Conservation (phyloP, 1,284 basidiomycete species). For the Phellopilus nigrolimitatus region DNA sequence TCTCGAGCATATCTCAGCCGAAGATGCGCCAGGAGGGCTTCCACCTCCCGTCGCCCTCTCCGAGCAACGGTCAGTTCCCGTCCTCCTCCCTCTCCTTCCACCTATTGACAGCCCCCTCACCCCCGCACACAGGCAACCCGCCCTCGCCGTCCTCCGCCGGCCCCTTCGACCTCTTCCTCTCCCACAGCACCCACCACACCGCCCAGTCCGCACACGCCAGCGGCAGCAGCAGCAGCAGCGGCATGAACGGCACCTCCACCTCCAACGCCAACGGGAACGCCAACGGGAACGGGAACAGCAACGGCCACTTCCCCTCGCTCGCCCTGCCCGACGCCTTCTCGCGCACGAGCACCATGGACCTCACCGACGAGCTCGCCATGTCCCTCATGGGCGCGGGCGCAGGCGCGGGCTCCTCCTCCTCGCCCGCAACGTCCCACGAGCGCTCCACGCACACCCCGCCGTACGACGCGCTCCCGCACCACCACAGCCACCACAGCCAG, state of each 20-base stretch:
- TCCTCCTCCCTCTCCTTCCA: neutral
- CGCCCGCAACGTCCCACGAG: conserved; percentile 35
- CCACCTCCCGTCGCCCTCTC: conserved; percentile 47
- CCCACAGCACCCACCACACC: conserved; percentile 28
- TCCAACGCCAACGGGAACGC: conserved; percentile 7
- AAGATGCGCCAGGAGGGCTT: conserved; percentile 58
- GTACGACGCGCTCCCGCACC: conserved; percentile 17
- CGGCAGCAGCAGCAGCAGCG: conserved; percentile 18
- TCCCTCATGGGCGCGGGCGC: conserved; percentile 52
- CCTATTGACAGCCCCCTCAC: neutral
- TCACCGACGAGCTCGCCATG: conserved; percentile 57
- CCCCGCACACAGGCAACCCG: conserved; percentile 17
- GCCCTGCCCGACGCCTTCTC: conserved; percentile 47
- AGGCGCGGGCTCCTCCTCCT: conserved; percentile 32
- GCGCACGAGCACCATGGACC: conserved; percentile 41
- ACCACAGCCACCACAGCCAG: conserved; percentile 18
- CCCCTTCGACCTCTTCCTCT: conserved; percentile 20
- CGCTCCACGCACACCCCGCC: conserved; percentile 34
- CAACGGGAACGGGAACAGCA: conserved; percentile 27
- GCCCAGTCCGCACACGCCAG: conserved; percentile 22
- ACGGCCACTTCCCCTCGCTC: conserved; percentile 39
- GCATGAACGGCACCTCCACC: conserved; percentile 12
- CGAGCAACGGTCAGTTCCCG: conserved; percentile 26
- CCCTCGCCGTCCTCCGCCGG: conserved; percentile 29
- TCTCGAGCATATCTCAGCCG: conserved; percentile 26